Evolutionary conservation across 768 basidiomycete species (phyloP).

Genomic region (Termitomyces heimii): DNA sequence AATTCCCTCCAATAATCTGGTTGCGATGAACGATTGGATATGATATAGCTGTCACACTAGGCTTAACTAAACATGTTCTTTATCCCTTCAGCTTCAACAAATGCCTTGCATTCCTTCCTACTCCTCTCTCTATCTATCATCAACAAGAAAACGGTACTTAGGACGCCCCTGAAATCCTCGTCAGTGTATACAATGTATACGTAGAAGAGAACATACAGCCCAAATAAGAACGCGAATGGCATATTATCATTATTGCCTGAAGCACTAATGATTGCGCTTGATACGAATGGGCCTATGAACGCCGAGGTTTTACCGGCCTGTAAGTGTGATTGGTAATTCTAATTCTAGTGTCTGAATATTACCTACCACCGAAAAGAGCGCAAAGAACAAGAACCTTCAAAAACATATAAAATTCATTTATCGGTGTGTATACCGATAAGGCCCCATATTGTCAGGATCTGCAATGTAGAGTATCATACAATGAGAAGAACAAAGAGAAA

Average conservation of each 20-base stretch:
- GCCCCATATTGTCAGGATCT: conserved; percentile 70
- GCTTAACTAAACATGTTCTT: conserved; percentile 2
- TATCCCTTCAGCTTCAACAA: conserved; percentile 27
- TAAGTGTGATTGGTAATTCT: background rate
- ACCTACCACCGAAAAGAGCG: conserved; percentile 63
- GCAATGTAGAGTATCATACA: background rate
- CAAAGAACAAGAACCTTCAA: conserved; percentile 62
- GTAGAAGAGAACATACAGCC: conserved; percentile 39
- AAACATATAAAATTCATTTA: conserved; percentile 34
- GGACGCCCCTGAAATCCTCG: conserved; percentile 32
- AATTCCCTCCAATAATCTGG: too few species aligned
- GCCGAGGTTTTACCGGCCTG: conserved; percentile 72
- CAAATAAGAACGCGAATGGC: conserved; percentile 72
- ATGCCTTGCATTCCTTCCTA: conserved; percentile 54
- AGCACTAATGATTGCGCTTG: conserved; percentile 67
- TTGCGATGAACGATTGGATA: too few species aligned
- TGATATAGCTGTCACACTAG: background rate
- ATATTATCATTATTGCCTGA: conserved; percentile 66
- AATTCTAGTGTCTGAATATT: background rate
- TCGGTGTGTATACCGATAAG: conserved; percentile 70
- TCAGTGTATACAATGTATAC: background rate
- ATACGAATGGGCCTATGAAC: conserved; percentile 72
- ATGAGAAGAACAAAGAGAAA: background rate
- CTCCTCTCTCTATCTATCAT: conserved; percentile 64
- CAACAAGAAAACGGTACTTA: conserved; percentile 55